Evolutionary conservation across 2,329 filamentous ascomycete species (phyloP).

Genomic region (Colletotrichum eremochloae): DNA sequence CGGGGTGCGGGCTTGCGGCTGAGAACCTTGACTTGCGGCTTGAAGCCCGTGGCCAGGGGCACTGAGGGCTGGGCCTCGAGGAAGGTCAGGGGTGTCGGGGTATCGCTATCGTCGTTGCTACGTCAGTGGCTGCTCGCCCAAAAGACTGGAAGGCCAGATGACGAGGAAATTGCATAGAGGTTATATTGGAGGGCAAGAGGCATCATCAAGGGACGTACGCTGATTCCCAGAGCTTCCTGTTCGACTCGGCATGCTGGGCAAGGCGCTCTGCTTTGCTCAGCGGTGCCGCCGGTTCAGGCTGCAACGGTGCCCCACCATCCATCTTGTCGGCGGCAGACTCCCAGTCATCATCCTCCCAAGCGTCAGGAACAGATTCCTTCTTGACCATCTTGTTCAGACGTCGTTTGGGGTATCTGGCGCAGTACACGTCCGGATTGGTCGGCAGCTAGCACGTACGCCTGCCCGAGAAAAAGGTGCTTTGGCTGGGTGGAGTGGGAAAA

Average conservation of each 20-base stretch:
- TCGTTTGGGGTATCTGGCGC: neutral
- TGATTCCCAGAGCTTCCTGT: constrained; percentile 89
- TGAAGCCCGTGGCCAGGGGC: constrained; percentile 78
- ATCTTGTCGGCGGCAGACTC: constrained; percentile 78
- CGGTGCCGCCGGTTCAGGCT: constrained; percentile 53
- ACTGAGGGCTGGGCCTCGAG: constrained; percentile 74
- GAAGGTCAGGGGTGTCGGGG: constrained; percentile 81
- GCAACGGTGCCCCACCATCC: constrained; percentile 53
- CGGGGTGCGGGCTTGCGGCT: constrained; percentile 81
- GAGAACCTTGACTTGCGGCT: constrained; percentile 85
- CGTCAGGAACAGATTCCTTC: constrained; percentile 73
- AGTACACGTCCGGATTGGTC: neutral
- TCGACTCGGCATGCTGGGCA: constrained; percentile 84
- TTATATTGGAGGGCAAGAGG: constrained; percentile 1
- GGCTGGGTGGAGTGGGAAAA: constrained; percentile 1
- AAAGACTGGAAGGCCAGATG: neutral
- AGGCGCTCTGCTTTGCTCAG: constrained; percentile 82
- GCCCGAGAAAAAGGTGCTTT: constrained; percentile 1
- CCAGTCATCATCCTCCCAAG: constrained; percentile 95
- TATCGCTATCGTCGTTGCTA: constrained; percentile 68
- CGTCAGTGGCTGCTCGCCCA: neutral
- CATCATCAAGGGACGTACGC: constrained; percentile 69
- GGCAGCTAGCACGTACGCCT: neutral
- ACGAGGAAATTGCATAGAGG: neutral
- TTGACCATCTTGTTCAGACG: constrained; percentile 57